These are phyloP conservation scores for Ophiorrhiza pumila DNA, from an alignment of 257 asterid genomes.

Conservation along the genomic window DNA sequence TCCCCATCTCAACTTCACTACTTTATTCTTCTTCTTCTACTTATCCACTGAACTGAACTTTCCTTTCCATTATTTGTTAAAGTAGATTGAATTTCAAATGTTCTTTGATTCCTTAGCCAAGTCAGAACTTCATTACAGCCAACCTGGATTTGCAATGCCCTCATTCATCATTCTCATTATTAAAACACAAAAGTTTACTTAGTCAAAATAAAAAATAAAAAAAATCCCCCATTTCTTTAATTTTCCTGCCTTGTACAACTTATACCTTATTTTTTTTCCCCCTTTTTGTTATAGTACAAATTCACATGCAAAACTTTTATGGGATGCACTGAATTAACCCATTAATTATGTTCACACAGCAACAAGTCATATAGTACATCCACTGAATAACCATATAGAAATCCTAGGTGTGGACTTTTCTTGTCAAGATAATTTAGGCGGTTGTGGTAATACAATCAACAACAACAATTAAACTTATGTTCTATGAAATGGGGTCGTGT, in stretches of 20 bases:
- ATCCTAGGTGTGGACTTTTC: too few species aligned
- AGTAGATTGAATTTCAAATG: conserved; percentile 6
- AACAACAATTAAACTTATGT: too few species aligned
- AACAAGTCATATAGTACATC: too few species aligned
- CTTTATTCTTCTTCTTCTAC: conserved; percentile 18
- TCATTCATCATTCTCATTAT: neutral
- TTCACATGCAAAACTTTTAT: neutral
- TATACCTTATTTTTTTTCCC: neutral
- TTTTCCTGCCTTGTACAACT: neutral
- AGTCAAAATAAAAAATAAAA: neutral
- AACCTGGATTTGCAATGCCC: conserved; percentile 22
- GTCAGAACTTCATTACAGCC: conserved; percentile 16
- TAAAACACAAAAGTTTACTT: neutral
- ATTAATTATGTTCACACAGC: neutral
- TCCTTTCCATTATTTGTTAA: neutral
- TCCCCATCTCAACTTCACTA: conserved; percentile 32
- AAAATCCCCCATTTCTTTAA: conserved; percentile 15
- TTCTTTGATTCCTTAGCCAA: conserved; percentile 22
- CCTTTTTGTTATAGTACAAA: neutral
- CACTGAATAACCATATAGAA: too few species aligned
- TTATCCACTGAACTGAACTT: conserved; percentile 13
- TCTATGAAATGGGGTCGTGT: too few species aligned
- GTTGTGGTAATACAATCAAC: too few species aligned
- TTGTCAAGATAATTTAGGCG: too few species aligned
- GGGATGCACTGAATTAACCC: neutral